Conservation (phyloP, 768 basidiomycete genomes). For the Collybiopsis confluens region DNA sequence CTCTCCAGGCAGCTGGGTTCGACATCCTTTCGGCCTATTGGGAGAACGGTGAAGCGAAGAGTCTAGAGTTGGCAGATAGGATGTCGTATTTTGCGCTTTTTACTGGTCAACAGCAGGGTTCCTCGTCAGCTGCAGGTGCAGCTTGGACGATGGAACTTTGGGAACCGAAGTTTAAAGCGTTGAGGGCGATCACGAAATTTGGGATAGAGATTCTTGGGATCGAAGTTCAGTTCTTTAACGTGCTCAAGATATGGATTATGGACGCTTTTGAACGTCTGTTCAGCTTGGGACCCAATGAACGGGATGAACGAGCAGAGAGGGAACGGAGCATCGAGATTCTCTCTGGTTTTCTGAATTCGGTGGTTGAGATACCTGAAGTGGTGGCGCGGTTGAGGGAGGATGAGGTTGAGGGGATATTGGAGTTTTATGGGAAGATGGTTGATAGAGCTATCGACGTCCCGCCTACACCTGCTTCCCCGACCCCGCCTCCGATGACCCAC, state of each 20-base stretch:
- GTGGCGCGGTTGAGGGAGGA: constrained; percentile 59
- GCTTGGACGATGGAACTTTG: constrained; percentile 66
- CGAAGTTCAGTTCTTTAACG: constrained; percentile 50
- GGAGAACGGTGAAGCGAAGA: constrained; percentile 49
- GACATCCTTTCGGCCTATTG: constrained; percentile 71
- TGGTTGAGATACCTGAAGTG: constrained; percentile 48
- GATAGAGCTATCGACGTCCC: constrained; percentile 45
- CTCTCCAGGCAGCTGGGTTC: constrained; percentile 64
- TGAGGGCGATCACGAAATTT: constrained; percentile 57
- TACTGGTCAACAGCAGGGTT: constrained; percentile 35
- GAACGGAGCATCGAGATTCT: constrained; percentile 63
- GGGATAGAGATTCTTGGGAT: constrained; percentile 62
- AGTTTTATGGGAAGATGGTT: constrained; percentile 58
- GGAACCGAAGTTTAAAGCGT: constrained; percentile 65
- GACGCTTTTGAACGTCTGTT: constrained; percentile 55
- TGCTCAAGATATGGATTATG: constrained; percentile 63
- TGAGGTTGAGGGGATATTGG: constrained; percentile 50
- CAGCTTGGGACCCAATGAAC: constrained; percentile 27
- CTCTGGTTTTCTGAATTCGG: constrained; percentile 49
- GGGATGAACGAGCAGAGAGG: constrained; percentile 47
- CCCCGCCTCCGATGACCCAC: not conserved
- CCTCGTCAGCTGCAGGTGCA: no score
- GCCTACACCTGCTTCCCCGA: not conserved
- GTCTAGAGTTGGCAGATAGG: constrained; percentile 51
- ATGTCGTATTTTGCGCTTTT: constrained; percentile 65